Percentiles rank a stretch among this genome's conserved stretches.
Conservation (phyloP, 1,139 yeast genomes). For the Saccharomyces hybrid region DNA sequence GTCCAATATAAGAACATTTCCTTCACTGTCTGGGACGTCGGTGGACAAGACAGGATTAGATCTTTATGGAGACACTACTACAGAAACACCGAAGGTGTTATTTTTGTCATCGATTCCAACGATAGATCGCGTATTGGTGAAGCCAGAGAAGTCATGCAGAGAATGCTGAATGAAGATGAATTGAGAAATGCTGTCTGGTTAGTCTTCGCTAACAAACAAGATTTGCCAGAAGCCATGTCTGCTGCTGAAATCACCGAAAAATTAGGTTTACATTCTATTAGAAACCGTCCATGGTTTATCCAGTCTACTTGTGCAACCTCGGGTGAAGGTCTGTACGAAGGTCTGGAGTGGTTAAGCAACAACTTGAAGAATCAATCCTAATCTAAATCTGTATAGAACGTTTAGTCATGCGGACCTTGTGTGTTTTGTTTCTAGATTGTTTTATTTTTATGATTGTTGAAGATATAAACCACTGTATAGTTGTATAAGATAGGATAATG, state of each 20-base stretch:
- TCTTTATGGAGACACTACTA: constrained; percentile 93
- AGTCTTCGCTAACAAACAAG: constrained; percentile 90
- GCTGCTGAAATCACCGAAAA: constrained; percentile 85
- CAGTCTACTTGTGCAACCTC: constrained; percentile 86
- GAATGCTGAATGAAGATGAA: constrained; percentile 91
- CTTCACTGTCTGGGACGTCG: constrained; percentile 94
- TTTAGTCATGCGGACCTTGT: not conserved
- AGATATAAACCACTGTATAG: not conserved
- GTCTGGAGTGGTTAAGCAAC: constrained; percentile 83
- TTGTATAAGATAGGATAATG: constrained; percentile 1
- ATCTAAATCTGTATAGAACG: not conserved
- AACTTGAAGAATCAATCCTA: constrained; percentile 57
- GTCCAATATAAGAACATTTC: constrained; percentile 92
- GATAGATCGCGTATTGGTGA: constrained; percentile 91
- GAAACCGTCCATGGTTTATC: constrained; percentile 87
- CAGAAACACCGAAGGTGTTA: constrained; percentile 92
- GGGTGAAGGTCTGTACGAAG: constrained; percentile 87
- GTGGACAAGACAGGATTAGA: constrained; percentile 95
- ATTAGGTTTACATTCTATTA: constrained; percentile 72
- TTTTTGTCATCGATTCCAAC: constrained; percentile 86
- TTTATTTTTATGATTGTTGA: not conserved
- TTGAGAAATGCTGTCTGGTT: constrained; percentile 82
- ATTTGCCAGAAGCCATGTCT: constrained; percentile 85
- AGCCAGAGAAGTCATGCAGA: constrained; percentile 89
- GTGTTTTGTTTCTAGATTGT: not conserved